Percentiles rank a stretch among this genome's conserved stretches.
Conservation (phyloP, 2,329 filamentous ascomycete genomes). For the Colletotrichum tabaci region DNA sequence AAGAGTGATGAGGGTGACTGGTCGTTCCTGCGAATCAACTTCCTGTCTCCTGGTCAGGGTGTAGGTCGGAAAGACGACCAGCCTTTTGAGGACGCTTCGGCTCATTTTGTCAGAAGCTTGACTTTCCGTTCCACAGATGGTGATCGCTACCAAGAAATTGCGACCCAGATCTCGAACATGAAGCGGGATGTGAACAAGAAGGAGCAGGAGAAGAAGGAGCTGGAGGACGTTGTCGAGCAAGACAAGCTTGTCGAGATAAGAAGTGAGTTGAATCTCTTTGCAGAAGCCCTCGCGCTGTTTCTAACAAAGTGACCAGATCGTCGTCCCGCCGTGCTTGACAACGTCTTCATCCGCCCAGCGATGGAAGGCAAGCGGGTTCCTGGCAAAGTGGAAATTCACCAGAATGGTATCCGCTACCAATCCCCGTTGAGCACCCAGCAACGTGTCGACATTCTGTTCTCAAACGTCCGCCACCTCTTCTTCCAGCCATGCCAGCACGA, state of each 20-base stretch:
- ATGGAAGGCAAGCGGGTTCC: constrained; percentile 98
- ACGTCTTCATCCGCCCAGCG: constrained; percentile 94
- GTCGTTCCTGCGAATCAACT: constrained; percentile 95
- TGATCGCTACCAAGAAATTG: constrained; percentile 90
- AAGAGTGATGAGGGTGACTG: constrained; percentile 97
- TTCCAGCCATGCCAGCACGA: constrained; percentile 98
- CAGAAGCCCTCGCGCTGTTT: neutral
- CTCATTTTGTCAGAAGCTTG: constrained; percentile 95
- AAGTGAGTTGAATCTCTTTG: constrained; percentile 69
- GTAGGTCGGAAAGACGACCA: constrained; percentile 98
- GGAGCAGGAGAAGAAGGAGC: constrained; percentile 98
- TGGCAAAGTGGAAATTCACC: constrained; percentile 96
- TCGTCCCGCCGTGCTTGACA: constrained; percentile 89
- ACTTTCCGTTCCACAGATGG: constrained; percentile 95
- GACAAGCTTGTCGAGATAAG: constrained; percentile 96
- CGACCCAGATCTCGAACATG: constrained; percentile 94
- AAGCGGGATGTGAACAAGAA: constrained; percentile 93
- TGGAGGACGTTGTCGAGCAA: constrained; percentile 99
- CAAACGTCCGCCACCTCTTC: constrained; percentile 98
- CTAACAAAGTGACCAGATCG: constrained; percentile 71
- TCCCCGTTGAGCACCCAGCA: constrained; percentile 85
- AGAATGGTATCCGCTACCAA: constrained; percentile 97
- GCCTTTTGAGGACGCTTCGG: constrained; percentile 95
- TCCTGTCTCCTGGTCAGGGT: constrained; percentile 95
- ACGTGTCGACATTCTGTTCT: constrained; percentile 94